Conservation (phyloP, 805 yeast species). For the Candida mattraensis region DNA sequence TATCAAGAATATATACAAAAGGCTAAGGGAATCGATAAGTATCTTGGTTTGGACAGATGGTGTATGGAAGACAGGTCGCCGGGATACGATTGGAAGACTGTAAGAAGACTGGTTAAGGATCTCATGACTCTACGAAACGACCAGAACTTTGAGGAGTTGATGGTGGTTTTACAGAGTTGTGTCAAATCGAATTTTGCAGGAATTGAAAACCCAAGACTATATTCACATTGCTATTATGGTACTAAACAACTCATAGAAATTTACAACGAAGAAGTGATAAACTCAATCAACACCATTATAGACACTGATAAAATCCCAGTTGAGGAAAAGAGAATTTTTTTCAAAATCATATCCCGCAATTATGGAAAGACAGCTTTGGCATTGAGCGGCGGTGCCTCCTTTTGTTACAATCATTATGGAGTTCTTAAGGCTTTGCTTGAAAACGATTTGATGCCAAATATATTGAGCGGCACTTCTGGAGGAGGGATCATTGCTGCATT, state of each 20-base stretch:
- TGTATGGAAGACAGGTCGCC: slow-evolving; percentile 56
- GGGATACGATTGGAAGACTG: slow-evolving; percentile 66
- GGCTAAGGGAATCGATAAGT: slow-evolving; percentile 58
- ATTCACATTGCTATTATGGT: slow-evolving; percentile 75
- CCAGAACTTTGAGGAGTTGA: slow-evolving; percentile 44
- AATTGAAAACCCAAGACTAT: slow-evolving; percentile 66
- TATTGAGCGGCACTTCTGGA: slow-evolving; percentile 77
- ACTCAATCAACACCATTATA: slow-evolving; percentile 45
- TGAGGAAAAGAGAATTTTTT: slow-evolving; percentile 48
- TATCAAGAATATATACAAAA: slow-evolving; percentile 64
- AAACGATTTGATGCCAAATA: slow-evolving; percentile 62
- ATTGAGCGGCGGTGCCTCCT: slow-evolving; percentile 78
- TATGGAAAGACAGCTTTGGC: slow-evolving; percentile 73
- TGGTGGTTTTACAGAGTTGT: slow-evolving; percentile 62
- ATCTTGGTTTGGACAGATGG: slow-evolving; percentile 65
- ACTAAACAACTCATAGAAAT: slow-evolving; percentile 60
- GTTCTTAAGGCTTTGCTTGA: slow-evolving; percentile 70
- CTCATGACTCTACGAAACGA: slow-evolving; percentile 37
- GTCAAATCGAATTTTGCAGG: slow-evolving; percentile 77
- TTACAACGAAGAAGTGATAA: slow-evolving; percentile 53
- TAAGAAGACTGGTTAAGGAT: slow-evolving; percentile 46
- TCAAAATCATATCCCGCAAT: slow-evolving; percentile 58
- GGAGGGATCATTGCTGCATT: slow-evolving; percentile 79
- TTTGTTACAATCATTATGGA: slow-evolving; percentile 77
- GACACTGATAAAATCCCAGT: slow-evolving; percentile 38